phyloP scores from a whole-genome alignment of 2,329 filamentous ascomycete genomes.

The Fusarium bulbicola region DNA sequence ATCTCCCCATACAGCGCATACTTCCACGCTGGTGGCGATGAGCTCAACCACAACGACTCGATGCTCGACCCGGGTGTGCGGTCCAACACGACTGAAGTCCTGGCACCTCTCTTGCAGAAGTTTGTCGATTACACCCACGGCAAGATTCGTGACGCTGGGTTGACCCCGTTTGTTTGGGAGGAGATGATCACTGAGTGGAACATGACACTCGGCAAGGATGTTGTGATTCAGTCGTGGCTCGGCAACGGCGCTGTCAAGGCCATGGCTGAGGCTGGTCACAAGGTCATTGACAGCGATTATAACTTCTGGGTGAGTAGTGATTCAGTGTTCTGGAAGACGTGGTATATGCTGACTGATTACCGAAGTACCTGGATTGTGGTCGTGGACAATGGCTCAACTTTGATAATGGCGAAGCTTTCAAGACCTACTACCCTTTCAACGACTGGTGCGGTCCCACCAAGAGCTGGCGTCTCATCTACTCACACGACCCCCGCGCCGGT shows the following conservation, averaged over 20 bases:
- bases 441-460: constrained; percentile 86
- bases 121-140: constrained; percentile 77
- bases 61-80: constrained; percentile 76
- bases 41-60: constrained; percentile 76
- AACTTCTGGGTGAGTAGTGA: constrained; percentile 72
- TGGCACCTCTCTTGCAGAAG: constrained; percentile 79
- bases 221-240: constrained; percentile 83
- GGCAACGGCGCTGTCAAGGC: constrained; percentile 68
- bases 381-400: constrained; percentile 83
- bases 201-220: constrained; percentile 73
- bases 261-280: constrained; percentile 70
- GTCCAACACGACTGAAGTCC: constrained; percentile 69
- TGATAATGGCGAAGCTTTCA: constrained; percentile 61
- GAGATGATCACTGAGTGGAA: constrained; percentile 86
- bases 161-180: constrained; percentile 86
- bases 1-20: constrained; percentile 74
- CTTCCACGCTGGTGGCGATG: constrained; percentile 90
- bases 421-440: constrained; percentile 71
- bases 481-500: constrained; percentile 75
- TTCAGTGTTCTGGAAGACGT: too few species aligned
- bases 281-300: constrained; percentile 79
- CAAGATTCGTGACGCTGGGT: constrained; percentile 68
- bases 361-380: constrained; percentile 83
- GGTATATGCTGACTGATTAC: constrained; percentile 28
- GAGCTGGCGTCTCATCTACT: constrained; percentile 84